Base-by-base conservation (phyloP, 352 stramenopile species). In the Phytophthora nicotianae region DNA sequence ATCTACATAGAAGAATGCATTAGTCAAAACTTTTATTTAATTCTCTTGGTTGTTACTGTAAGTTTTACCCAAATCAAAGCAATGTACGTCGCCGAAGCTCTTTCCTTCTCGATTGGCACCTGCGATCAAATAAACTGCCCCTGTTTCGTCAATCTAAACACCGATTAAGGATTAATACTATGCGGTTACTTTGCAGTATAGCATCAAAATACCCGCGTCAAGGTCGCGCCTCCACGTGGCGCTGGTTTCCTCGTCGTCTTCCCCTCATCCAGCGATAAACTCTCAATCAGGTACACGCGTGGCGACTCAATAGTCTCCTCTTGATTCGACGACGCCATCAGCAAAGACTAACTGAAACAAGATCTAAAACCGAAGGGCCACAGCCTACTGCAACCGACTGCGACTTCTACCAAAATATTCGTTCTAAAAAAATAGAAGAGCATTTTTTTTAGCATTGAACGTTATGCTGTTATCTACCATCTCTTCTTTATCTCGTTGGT, bases 41-140 rank as follows among this genome's bases (percentile, higher is more conserved):
- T 9, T n/a, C n/a, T n/a, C n/a, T n/a, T n/a, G n/a, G n/a, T n/a
- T n/a, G n/a, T n/a, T n/a, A n/a, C n/a, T n/a, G n/a, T 10, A 16
- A 13, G 6, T 24, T 42, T n/a, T 32, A 89, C 83, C 69, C 3
- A 88, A 29, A 46, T 90, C 68, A n/a, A 90, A 75, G 16, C 43
- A 27, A 58, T 86, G 66, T 4, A 89, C 79, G 24, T 90, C 81
- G 8, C 64, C 52, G 47, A 87, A 90, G 51, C 78, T 83, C 5
- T 55, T 50, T 8, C 67, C 81, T 47, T 87, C 74, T 46, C 83
- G 69, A 21, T 82, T 85, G 0, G 83, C 75, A 2, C 81, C 81
- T 7, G 81, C 81, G 29, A 92, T 84, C 20, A 92, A 69, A 52
- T 87, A 92, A 0, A 92, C 50, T 0, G 43, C 46, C 2, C 66